Evolutionary conservation across 2,329 filamentous ascomycete genomes (phyloP).

Genomic region (Allantophomopsis lycopodina): DNA sequence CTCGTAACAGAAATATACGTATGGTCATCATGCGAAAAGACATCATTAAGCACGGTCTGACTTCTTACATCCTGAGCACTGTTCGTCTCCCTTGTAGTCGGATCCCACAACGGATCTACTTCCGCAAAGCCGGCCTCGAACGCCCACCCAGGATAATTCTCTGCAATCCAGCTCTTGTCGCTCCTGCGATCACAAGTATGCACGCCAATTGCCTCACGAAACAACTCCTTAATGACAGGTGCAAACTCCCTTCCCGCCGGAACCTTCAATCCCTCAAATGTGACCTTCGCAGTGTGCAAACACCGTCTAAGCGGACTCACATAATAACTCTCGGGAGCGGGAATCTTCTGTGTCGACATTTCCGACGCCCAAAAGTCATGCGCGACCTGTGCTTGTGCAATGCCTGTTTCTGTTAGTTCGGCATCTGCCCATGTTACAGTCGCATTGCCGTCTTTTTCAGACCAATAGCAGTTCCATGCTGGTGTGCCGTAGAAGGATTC

Average conservation of each 20-base stretch:
- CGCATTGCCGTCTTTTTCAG: constrained; percentile 46
- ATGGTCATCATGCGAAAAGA: constrained; percentile 35
- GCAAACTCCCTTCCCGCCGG: constrained; percentile 35
- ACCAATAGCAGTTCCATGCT: constrained; percentile 62
- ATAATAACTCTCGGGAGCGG: constrained; percentile 50
- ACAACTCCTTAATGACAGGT: constrained; percentile 47
- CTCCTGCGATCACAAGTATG: constrained; percentile 56
- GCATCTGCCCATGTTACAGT: constrained; percentile 51
- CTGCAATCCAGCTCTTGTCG: constrained; percentile 35
- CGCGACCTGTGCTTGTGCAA: constrained; percentile 41
- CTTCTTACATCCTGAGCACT: constrained; percentile 33
- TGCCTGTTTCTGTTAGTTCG: constrained; percentile 41
- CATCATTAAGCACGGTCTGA: constrained; percentile 36
- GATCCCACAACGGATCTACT: constrained; percentile 32
- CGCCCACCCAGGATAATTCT: constrained; percentile 33
- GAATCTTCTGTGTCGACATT: constrained; percentile 37
- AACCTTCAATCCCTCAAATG: constrained; percentile 39
- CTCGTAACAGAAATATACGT: constrained; percentile 46
- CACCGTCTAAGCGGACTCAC: constrained; percentile 50
- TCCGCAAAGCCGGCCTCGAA: constrained; percentile 52
- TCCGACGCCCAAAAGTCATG: constrained; percentile 43
- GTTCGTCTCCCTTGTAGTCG: constrained; percentile 24
- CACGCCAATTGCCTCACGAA: constrained; percentile 52
- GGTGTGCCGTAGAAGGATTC: constrained; percentile 54
- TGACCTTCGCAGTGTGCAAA: constrained; percentile 45